Base-by-base conservation (phyloP, 2,329 filamentous ascomycete species). In the Knoxdaviesia proteae region DNA sequence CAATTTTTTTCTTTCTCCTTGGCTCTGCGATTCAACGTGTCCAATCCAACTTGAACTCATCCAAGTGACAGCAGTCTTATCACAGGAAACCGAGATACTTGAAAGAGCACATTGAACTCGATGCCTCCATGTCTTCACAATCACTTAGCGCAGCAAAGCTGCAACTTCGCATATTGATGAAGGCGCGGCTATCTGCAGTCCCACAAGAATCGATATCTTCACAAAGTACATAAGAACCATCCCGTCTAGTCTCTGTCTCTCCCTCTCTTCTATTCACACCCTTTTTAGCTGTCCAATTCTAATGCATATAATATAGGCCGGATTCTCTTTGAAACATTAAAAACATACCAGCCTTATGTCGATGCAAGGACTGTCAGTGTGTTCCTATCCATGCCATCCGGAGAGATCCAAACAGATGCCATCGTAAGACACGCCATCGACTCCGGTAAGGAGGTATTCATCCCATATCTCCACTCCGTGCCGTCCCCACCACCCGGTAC, bases 321-420 rank as follows among this genome's bases (percentile, higher is more conserved):
- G 41, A 63, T 62, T 49, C 75, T 83, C 29, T 78, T 77, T 49
- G 68, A 74, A 43, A 63, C 69, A 6, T 61, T 94, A 35, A 63
- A 78, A 38, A 64, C 68, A 7, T 72, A 87, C 51, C 68, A 72
- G 41, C 80, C 84, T 43, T 98, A 93, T 56, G 63, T 74, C 48
- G 66, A 77, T 43, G 87, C 90, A 37, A 69, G 66, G 46, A 70
- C 74, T 42, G 73, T 98, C 53, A 86, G 83, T 51, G 69, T 98
- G 44, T 98, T 93, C 56, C 67, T 98, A 10, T 90, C 88, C 7
- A 98, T 98, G 90, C 86, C 87, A 1, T 63, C 67, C 7, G 80
- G 78, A 30, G 90, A 98, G 61, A 71, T 94, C 31, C 83, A 86
- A 50, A 98, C 90, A 2, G 75, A 78, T 42, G 64, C 68, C 40